Evolutionary conservation across 805 yeast species (phyloP), one percentile per base, ranked within the genome.

Genomic region (Wickerhamomyces xylosicus): DNA sequence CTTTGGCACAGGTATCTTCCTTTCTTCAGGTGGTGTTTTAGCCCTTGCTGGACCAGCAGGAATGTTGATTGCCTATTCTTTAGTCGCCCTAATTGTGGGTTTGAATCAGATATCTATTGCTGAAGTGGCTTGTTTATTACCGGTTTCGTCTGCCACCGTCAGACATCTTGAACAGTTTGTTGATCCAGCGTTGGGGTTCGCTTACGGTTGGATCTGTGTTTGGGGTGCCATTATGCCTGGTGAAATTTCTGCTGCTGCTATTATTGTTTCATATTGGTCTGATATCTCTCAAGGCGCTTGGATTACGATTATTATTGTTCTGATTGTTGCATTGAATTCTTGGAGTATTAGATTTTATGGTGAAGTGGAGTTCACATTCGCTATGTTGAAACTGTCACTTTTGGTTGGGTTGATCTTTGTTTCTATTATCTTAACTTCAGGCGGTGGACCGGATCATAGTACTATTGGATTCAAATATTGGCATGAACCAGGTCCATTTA

Each of bases 301-400:
- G 64, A 64, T 68, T 31, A 56, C 69, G 3, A 55, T 65, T 11
- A 59, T 68, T 41, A 60, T 61, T 4, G 49, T 64, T 2, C 46
- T 61, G 5, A 57, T 66, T 28, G 47, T 63, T 20, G 46, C 51
- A 2, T 53, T 59, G 17, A 68, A 67, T 41, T 48, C 57, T 8
- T 55, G 58, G 36, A 66, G 61, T 39, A 63, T 61, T 13, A 48
- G 55, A 37, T 54, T 66, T 31, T 72, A 69, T 38, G 78, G 76
- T 35, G 76, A 71, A 36, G 59, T 72, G 0, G 76, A 71, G 47
- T 68, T 70, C 44, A 31, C 56, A 19, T 64, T 69, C 37, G 69
- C 73, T 11, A 35, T 64, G 27, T 51, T 65, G 35, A 71, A 71
- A 37, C 53, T 70, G 10, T 31, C 61, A 15, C 62, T 75, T 19